Base-by-base conservation (phyloP, 2,329 filamentous ascomycete species). In the Lasiodiplodia gonubiensis region DNA sequence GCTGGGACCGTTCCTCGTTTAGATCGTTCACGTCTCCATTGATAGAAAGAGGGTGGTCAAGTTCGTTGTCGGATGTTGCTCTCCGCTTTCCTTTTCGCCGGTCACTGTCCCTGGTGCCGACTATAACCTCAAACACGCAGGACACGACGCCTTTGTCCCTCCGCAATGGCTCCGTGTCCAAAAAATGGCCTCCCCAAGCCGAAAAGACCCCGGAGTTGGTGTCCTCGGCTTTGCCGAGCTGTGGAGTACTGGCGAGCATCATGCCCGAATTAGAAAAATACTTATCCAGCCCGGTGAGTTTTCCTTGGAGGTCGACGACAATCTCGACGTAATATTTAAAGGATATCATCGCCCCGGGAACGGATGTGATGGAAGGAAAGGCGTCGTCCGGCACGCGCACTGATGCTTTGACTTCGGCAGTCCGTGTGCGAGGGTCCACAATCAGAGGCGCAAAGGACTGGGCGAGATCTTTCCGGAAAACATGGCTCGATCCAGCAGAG, bases 321-420 rank as follows among this genome's bases (percentile, higher is more conserved):
- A 97, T 92, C 78, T 99, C 95, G 23, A 97, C 86, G 71, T 94
- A 92, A 75, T 99, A 98, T 72, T 90, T 92, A 82, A 99, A 98
- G 72, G 90, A 93, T 71, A 99, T 95, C 89, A 98, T 95, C 39
- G 92, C 90, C 3, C 94, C 93, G 0, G 95, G 95, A 0, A 97
- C 93, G 66, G 90, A 90, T 33, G 89, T 89, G 70, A 98, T 98
- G 2, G 94, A 97, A 0, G 95, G 94, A 72, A 98, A 98, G 0
- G 89, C 89, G 74, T 97, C 92, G 70, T 97, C 93, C 0, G 95
- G 95, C 2, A 98, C 88, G 71, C 92, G 89, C 18, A 99, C 88
- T 3, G 91, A 91, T 4, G 93, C 91, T 18, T 90, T 95, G 51
- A 98, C 88, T 54, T 90, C 90, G 1, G 93, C 89, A 23, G 89